Base-by-base conservation (phyloP, 352 stramenopile genomes). In the Pythium diclinum region DNA sequence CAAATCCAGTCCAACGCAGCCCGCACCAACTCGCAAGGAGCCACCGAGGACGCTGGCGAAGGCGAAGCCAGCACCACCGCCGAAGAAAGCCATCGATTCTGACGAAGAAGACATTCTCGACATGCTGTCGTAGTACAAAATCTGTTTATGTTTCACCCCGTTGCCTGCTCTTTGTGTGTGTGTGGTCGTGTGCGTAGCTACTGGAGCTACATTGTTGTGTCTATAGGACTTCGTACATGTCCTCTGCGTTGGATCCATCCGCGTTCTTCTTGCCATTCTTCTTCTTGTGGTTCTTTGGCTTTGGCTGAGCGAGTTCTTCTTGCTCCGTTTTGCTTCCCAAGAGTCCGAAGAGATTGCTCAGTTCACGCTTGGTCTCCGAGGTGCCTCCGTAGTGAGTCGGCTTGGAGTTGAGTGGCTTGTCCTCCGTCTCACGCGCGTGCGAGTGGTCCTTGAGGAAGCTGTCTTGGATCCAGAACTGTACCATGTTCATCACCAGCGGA, bases 401-500 rank as follows among this genome's bases (percentile, higher is more conserved):
- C 25, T 65, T 65, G 36, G 34, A 38, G 25, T 59, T 65, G 16
- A 65, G 25, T 2, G 23, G 25, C 25, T 28, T 28, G 25, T 28
- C 59, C 16, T 54, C 19, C 10, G n/a, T 40, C 44, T 62, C 61
- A 16, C 30, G 19, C 14, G 33, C 36, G 33, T 62, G n/a, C 6
- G 16, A 28, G 47, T 78, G 72, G 65, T 92, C 76, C 72, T 86
- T 92, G 47, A 92, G 67, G 58, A 92, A 92, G 52, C 78, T 90
- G 57, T 92, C 84, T 58, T 90, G 83, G 70, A 90, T 85, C 85
- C 85, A 93, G 71, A 93, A 93, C 57, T 93, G 85, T 47, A 92
- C 77, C 77, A 89, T 88, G 70, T 93, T 93, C 83, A 93, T 91
- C 44, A 91, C 74, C 38, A 90, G 63, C n/a, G 85, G 85, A 56